Evolutionary conservation across 176 grass and related monocot species (phyloP), one percentile per base, ranked within the genome.

Genomic region (Paspalum notatum): DNA sequence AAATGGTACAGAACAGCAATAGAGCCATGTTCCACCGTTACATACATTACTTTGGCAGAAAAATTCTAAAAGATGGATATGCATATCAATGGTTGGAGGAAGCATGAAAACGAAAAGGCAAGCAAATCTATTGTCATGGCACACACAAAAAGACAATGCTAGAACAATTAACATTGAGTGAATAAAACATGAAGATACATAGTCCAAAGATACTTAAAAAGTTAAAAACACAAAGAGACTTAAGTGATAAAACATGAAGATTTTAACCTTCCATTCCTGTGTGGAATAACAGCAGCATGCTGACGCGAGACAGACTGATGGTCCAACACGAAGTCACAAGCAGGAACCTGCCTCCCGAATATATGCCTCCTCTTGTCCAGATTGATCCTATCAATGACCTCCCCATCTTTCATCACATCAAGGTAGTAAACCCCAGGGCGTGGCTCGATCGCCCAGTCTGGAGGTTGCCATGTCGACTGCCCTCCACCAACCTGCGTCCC

Each of bases 271-370:
- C 96, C 96, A 62, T 98, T 98, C 71, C 76, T 95, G 90, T 98
- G 92, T 24, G 96, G 92, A 87, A 98, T 74, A 45, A 98, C 88
- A 13, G 90, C 92, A 59, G 96, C 96, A 74, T 98, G 96, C 67
- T 98, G 96, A 37, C 96, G 90, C 14, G 96, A 98, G 38, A 98
- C 96, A 13, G 96, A 98, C 53, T 95, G 96, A 81, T 98, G 96
- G 62, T 98, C 96, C 84, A 98, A 76, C 9, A 98, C 96, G 24
- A 89, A 91, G 89, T 98, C 96, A 18, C 96, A 98, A 48, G 82
- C 83, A 9, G 90, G 96, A 10, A 89, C 52, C 77, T 95, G 96
- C 86, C 96, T 94, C 68, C 96, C 96, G 73, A 98, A 98, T 21
- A 98, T 89, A 91, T 95, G 92, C 44, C 88, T 93, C 83, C 85